phyloP scores from a whole-genome alignment of 768 basidiomycete genomes.

The Suillus placidus region DNA sequence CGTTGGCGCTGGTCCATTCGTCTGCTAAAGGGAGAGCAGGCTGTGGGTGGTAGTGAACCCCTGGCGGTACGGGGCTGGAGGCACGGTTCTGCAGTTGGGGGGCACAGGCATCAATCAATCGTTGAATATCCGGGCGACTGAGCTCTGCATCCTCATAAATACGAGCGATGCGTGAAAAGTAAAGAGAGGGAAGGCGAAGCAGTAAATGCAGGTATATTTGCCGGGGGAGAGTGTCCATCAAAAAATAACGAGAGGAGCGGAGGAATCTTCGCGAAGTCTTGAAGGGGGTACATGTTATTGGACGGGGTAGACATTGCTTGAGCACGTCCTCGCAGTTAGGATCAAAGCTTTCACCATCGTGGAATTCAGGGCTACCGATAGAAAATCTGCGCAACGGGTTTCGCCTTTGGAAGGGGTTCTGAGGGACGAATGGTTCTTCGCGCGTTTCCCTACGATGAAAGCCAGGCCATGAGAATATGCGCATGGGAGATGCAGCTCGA shows the following conservation, averaged over 20 bases:
- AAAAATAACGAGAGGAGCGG: slow-evolving; percentile 26
- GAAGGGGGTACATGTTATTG: slow-evolving; percentile 17
- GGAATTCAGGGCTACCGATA: slow-evolving; percentile 22
- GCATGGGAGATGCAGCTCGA: slow-evolving; percentile 57
- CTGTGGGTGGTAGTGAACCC: slow-evolving; percentile 21
- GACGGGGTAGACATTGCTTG: slow-evolving; percentile 25
- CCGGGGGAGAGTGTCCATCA: slow-evolving; percentile 43
- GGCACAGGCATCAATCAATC: slow-evolving; percentile 46
- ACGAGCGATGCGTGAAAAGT: slow-evolving; percentile 76
- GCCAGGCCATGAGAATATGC: slow-evolving; percentile 56
- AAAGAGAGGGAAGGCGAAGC: slow-evolving; percentile 74
- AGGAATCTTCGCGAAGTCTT: slow-evolving; percentile 22
- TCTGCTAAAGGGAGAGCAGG: slow-evolving; percentile 50
- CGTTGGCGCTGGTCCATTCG: slow-evolving; percentile 51
- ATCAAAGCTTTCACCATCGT: slow-evolving; percentile 19
- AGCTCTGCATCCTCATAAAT: slow-evolving; percentile 81
- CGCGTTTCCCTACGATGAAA: slow-evolving; percentile 52
- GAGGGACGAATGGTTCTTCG: slow-evolving; percentile 58
- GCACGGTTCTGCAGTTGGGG: slow-evolving; percentile 10
- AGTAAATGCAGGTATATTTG: slow-evolving; percentile 51
- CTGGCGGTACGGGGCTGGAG: slow-evolving; percentile 35
- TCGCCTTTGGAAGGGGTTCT: slow-evolving; percentile 52
- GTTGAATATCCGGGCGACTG: slow-evolving; percentile 68
- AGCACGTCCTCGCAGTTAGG: slow-evolving; percentile 24
- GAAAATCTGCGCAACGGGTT: slow-evolving; percentile 26